Evolutionary conservation across 768 basidiomycete species (phyloP).

Genomic region (Mrakia frigida): DNA sequence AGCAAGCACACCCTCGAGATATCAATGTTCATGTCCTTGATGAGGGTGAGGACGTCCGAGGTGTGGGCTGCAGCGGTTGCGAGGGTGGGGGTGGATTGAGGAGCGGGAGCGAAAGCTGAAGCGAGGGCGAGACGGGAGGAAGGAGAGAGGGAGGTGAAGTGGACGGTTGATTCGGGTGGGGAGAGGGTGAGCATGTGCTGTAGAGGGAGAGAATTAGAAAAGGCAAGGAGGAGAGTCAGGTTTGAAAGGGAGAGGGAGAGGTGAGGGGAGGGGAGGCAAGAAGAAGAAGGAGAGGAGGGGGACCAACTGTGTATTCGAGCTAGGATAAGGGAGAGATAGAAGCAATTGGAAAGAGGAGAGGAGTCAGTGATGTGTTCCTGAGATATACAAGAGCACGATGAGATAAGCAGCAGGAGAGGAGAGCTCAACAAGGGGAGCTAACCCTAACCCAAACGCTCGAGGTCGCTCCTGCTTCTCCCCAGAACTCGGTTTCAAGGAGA

Average conservation of each 20-base stretch:
- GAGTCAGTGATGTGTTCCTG: neutral
- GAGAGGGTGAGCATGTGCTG: constrained; percentile 82
- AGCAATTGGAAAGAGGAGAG: neutral
- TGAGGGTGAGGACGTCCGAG: constrained; percentile 57
- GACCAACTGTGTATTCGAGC: constrained; percentile 6
- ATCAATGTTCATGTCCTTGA: constrained; percentile 47
- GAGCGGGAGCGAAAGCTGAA: constrained; percentile 39
- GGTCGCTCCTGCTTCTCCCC: no score
- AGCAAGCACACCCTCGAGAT: constrained; percentile 74
- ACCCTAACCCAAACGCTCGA: no score
- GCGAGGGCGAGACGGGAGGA: constrained; percentile 58
- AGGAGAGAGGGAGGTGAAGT: constrained; percentile 83
- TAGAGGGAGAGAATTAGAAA: constrained; percentile 29
- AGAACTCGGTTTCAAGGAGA: no score
- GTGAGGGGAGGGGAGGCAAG: constrained; percentile 13
- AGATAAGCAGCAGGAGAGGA: neutral
- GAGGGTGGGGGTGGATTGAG: constrained; percentile 29
- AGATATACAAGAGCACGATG: neutral
- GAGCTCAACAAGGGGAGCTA: constrained; percentile 66
- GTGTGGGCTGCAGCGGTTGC: constrained; percentile 49
- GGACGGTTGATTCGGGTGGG: constrained; percentile 58
- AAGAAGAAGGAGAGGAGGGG: neutral
- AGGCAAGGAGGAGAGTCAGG: neutral
- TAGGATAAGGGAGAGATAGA: neutral
- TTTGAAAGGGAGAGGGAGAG: constrained; percentile 15